phyloP scores from a whole-genome alignment of 2,329 filamentous ascomycete species.

The Xylaria digitata region DNA sequence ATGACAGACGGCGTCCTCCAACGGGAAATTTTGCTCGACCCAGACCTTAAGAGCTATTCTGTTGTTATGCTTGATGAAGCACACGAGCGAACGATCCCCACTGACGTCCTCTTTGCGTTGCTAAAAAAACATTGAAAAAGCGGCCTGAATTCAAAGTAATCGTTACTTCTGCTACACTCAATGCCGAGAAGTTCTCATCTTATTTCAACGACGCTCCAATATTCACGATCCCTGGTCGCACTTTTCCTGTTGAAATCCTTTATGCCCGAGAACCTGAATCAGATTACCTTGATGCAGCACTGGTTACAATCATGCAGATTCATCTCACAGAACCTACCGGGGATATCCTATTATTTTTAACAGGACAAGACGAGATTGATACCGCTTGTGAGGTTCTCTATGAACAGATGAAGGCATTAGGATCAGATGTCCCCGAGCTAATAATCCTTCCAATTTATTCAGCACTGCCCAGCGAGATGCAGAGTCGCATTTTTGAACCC shows the following conservation, averaged over 20 bases:
- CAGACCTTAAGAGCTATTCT: conserved; percentile 88
- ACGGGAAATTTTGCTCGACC: conserved; percentile 92
- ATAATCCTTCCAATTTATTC: conserved; percentile 92
- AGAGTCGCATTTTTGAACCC: conserved; percentile 93
- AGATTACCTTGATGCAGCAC: conserved; percentile 91
- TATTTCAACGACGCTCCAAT: conserved; percentile 98
- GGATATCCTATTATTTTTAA: conserved; percentile 94
- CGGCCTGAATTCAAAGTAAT: conserved; percentile 92
- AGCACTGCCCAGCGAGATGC: conserved; percentile 91
- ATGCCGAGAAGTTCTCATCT: conserved; percentile 95
- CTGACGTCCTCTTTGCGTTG: conserved; percentile 93
- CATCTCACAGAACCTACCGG: conserved; percentile 93
- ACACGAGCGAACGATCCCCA: conserved; percentile 95
- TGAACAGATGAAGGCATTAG: conserved; percentile 95
- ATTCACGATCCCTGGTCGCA: conserved; percentile 94
- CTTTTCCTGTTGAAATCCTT: conserved; percentile 94
- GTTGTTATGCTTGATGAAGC: conserved; percentile 99
- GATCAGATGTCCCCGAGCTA: conserved; percentile 88
- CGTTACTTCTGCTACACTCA: conserved; percentile 94
- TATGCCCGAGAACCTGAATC: conserved; percentile 95
- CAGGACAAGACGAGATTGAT: conserved; percentile 97
- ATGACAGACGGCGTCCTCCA: conserved; percentile 99
- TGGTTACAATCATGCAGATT: conserved; percentile 99
- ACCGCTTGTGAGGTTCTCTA: conserved; percentile 91
- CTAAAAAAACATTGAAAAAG: conserved; percentile 92